Base-by-base conservation (phyloP, 2,329 filamentous ascomycete genomes). In the Aspergillus quadrilineatus region DNA sequence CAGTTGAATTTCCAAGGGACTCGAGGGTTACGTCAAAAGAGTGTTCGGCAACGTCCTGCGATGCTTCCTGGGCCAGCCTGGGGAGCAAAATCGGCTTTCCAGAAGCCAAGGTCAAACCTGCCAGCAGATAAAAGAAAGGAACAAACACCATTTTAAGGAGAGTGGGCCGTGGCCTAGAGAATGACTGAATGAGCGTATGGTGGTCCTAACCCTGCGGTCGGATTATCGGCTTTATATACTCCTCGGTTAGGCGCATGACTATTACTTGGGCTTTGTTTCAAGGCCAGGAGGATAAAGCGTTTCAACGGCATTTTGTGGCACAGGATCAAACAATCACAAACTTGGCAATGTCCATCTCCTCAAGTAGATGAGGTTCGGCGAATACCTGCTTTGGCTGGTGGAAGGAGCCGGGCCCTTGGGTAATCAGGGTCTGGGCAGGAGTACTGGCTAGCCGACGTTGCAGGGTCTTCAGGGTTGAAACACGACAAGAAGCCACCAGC, bases 1-100 rank as follows among this genome's bases (percentile, higher is more conserved):
- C 53, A 2, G 60, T 56, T 4, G 60, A 55, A 41, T 60, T 58
- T 30, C 58, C 60, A 15, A 62, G 53, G 1, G 55, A 43, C 15
- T 58, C 48, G 0, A 62, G 28, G 6, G 32, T 34, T 9, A 62
- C 58, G 14, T 57, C 58, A 42, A 62, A 54, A 7, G 55, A 41
- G 28, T 42, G 45, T 34, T 50, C 15, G 39, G 54, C 46, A 52
- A 46, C 53, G 55, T 15, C 60, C 58, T 55, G 60, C 55, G 55
- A 56, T 43, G 43, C 49, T 46, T 36, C 50, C 50, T 49, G 49
- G 46, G 42, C 55, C 53, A 55, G 58, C 53, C 60, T 49, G 10
- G 60, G 50, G 28, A 62, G 28, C 17, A 55, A 55, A 58, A 62
- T 55, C 6, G 60, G 60, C 58, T 62, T 60, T 28, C 60, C 60